Evolutionary conservation across 2,329 filamentous ascomycete genomes (phyloP), one percentile per base, ranked within the genome.

Genomic region (Claviceps sp.): DNA sequence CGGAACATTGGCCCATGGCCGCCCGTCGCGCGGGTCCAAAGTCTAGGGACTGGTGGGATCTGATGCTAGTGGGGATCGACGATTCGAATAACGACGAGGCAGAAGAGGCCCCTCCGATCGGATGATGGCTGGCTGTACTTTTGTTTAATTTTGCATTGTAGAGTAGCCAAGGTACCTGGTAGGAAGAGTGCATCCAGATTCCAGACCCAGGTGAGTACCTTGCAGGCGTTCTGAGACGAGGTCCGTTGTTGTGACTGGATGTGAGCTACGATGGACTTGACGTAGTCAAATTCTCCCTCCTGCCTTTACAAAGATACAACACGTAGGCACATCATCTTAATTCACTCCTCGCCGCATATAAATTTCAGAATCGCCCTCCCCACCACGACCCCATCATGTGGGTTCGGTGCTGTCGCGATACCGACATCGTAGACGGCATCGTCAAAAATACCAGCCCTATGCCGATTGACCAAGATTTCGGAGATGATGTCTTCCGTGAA

Each of bases 371-470:
- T 94, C 0, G 80, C 83, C 56, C 76, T 73, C 0, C 81, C 84
- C 50, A 95, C 81, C 3, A 73, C 68, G n/a, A 93, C 72, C 1
- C 91, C 90, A 64, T 96, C 89, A 56, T 96, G 88, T 51, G 78
- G 72, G 37, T 80, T 73, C 8, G 70, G 71, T 2, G 83, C 83
- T 54, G 87, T 77, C 7, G 68, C 69, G 63, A 90, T 77, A 26
- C 79, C 86, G 58, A 87, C 84, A 52, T 79, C 68, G 58, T 79
- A 91, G 54, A 84, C 67, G 17, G 79, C 79, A 52, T 90, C 80
- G 51, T 75, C 68, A 56, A 95, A 85, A 22, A 93, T 73, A 1
- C 86, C 87, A 47, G 71, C 71, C 29, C 73, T 71, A 61, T 85
- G 79, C 52, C 89, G 76, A 54, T 76, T 69, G 54, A 60, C 60